Evolutionary conservation across 768 basidiomycete genomes (phyloP).

Genomic region (Tricholomella constricta): DNA sequence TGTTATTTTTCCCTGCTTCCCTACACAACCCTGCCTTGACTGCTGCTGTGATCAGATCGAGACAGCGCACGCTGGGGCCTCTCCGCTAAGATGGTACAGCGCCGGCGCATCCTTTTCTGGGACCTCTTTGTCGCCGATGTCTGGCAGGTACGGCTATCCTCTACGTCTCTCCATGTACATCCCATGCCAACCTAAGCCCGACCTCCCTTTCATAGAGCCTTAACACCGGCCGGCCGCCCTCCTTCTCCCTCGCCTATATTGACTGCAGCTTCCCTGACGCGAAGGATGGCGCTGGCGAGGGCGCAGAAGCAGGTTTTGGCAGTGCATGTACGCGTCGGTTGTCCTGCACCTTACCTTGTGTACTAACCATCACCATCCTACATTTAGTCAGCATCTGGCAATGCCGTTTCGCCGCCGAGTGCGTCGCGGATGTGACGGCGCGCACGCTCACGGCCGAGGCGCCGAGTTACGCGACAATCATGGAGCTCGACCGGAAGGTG

Average conservation of each 20-base stretch:
- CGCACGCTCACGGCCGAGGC: slow-evolving; percentile 65
- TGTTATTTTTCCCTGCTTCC: slow-evolving; percentile 26
- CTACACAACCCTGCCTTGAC: not conserved
- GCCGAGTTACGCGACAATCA: slow-evolving; percentile 63
- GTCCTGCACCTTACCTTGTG: too few species aligned
- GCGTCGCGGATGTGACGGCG: slow-evolving; percentile 62
- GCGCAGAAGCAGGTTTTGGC: slow-evolving; percentile 30
- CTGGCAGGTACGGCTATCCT: slow-evolving; percentile 51
- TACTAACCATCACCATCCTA: not conserved
- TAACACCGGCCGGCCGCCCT: slow-evolving; percentile 70
- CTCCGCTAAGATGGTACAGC: slow-evolving; percentile 60
- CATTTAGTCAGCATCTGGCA: slow-evolving; percentile 60
- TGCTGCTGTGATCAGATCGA: slow-evolving; percentile 45
- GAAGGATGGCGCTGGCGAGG: slow-evolving; percentile 7
- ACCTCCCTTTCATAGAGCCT: slow-evolving; percentile 50
- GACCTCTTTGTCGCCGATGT: slow-evolving; percentile 73
- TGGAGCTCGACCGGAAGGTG: slow-evolving; percentile 69
- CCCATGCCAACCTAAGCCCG: not conserved
- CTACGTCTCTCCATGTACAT: not conserved
- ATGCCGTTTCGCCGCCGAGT: slow-evolving; percentile 65
- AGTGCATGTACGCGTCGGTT: slow-evolving; percentile 38
- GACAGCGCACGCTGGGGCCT: slow-evolving; percentile 68
- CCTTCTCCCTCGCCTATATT: slow-evolving; percentile 63
- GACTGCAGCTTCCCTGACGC: slow-evolving; percentile 61
- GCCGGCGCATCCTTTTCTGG: slow-evolving; percentile 75